Percentiles rank a stretch among this genome's conserved stretches.
Conservation (phyloP, 495 filamentous ascomycete species). For the Penicillium samsonianum region DNA sequence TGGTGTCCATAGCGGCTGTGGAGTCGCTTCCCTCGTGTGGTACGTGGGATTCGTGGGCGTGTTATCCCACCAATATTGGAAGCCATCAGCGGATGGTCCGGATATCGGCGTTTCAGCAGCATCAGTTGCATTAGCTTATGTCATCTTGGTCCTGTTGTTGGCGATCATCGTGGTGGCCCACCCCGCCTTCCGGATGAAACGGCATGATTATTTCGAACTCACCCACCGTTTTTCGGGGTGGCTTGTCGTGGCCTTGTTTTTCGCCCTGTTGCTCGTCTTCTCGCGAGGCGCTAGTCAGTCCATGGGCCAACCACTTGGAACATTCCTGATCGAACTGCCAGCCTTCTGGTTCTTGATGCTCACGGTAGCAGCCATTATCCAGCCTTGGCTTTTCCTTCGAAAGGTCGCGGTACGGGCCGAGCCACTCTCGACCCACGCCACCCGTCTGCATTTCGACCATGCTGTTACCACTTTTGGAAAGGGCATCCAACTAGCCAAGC, state of each 20-base stretch:
- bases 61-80: constrained; percentile 50
- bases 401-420: constrained; percentile 61
- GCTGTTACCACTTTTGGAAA: constrained; percentile 47
- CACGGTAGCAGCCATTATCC: constrained; percentile 40
- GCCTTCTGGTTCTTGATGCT: constrained; percentile 48
- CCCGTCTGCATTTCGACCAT: constrained; percentile 70
- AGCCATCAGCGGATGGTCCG: constrained; percentile 18
- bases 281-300: constrained; percentile 34
- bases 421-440: constrained; percentile 66
- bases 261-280: constrained; percentile 42
- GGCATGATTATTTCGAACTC: constrained; percentile 59
- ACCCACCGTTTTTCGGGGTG: constrained; percentile 59
- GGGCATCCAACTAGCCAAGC: constrained; percentile 49
- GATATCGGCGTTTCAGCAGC: constrained; percentile 29
- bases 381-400: constrained; percentile 45
- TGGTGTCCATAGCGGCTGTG: constrained; percentile 73
- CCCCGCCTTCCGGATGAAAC: constrained; percentile 46
- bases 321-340: constrained; percentile 40
- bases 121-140: constrained; percentile 39
- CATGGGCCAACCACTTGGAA: constrained; percentile 28
- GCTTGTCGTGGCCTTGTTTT: constrained; percentile 51
- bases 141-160: constrained; percentile 44
- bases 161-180: constrained; percentile 46
- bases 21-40: constrained; percentile 68
- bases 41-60: constrained; percentile 59